Percentiles rank a stretch among this genome's conserved stretches.
These are phyloP conservation scores for Botrytis porri DNA, from an alignment of 2,329 filamentous ascomycete genomes.

Conservation along the genomic window DNA sequence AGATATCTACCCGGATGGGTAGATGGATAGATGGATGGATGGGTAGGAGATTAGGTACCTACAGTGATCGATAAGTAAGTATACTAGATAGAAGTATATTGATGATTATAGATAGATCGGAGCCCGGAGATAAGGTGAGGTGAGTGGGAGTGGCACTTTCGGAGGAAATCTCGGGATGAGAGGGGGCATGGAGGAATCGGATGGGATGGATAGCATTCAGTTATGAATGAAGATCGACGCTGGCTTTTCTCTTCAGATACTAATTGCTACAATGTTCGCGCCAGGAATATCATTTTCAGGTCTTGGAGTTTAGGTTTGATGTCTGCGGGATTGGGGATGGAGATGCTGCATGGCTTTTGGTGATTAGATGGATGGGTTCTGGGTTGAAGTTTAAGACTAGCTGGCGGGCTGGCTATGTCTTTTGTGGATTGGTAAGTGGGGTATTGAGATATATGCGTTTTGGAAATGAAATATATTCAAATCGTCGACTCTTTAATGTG, in stretches of 20 bases:
- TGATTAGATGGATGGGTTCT: neutral
- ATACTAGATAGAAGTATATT: no score
- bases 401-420: neutral
- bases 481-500: accelerated
- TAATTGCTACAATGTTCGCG: neutral
- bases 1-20: no score
- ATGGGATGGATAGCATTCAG: no score
- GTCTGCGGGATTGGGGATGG: neutral
- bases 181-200: no score
- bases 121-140: neutral
- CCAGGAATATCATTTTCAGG: neutral
- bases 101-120: no score
- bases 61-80: no score
- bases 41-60: no score
- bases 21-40: no score
- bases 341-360: no score
- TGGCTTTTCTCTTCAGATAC: accelerated
- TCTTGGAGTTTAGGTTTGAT: neutral
- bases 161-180: no score
- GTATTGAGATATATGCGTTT: neutral
- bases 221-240: neutral
- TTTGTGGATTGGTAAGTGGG: neutral
- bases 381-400: neutral
- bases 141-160: no score
- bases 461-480: neutral